phyloP scores from a whole-genome alignment of 305 asterid genomes.

The Salvia sclarea region DNA sequence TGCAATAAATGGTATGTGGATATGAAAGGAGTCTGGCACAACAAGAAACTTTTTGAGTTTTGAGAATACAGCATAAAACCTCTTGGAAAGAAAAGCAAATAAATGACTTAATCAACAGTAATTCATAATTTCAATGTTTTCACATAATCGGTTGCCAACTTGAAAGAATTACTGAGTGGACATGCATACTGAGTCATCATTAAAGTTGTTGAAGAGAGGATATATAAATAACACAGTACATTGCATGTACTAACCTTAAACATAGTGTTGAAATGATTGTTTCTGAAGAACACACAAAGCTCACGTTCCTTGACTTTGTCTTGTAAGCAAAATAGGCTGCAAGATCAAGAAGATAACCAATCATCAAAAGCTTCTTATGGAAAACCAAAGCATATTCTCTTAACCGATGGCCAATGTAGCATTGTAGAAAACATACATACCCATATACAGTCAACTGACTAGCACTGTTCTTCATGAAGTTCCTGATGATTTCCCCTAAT shows the following conservation, averaged over 20 bases:
- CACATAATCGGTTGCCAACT: not conserved
- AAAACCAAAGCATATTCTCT: constrained; percentile 27
- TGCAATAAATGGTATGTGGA: not conserved
- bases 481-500: constrained; percentile 70
- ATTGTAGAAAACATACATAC: constrained; percentile 47
- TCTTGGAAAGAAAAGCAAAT: constrained; percentile 13
- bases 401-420: constrained; percentile 15
- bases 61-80: not conserved
- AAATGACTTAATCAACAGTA: not conserved
- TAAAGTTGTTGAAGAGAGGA: constrained; percentile 4
- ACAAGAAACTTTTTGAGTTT: not conserved
- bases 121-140: constrained; percentile 3
- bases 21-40: constrained; percentile 13
- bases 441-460: constrained; percentile 90
- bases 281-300: constrained; percentile 91
- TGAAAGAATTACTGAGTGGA: constrained; percentile 12
- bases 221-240: constrained; percentile 11
- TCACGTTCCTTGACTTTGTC: constrained; percentile 90
- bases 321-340: constrained; percentile 88
- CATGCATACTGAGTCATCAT: constrained; percentile 21
- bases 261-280: constrained; percentile 98
- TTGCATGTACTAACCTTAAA: constrained; percentile 69
- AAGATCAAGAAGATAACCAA: constrained; percentile 37
- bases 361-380: constrained; percentile 31
- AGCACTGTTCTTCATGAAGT: constrained; percentile 81